A percentile compares a stretch with the other conserved stretches of the same genome.
Evolutionary conservation across 352 stramenopile species (phyloP).

Genomic region (Phytophthora citrophthora): DNA sequence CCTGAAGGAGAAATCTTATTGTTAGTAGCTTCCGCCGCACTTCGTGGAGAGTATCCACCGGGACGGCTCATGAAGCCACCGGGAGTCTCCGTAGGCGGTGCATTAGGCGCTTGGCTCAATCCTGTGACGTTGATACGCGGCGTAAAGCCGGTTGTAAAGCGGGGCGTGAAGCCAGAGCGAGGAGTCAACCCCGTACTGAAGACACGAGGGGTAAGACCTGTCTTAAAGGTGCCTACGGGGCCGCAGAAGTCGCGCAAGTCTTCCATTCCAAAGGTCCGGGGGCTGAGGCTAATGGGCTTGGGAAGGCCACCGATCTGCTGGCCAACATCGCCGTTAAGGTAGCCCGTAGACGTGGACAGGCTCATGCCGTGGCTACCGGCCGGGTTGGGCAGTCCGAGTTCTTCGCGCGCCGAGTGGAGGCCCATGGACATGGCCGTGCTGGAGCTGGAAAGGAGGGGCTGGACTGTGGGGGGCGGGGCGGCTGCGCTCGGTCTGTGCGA

Average conservation of each 20-base stretch:
- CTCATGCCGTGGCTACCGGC: slow-evolving; percentile 45
- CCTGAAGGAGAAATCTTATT: slow-evolving; percentile 83
- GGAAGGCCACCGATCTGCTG: slow-evolving; percentile 45
- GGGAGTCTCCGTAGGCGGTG: slow-evolving; percentile 48
- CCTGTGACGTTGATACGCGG: slow-evolving; percentile 69
- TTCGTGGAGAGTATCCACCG: slow-evolving; percentile 66
- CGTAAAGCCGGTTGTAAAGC: slow-evolving; percentile 82
- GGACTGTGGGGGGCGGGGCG: slow-evolving; percentile 19
- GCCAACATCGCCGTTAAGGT: slow-evolving; percentile 44
- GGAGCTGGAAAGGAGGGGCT: slow-evolving; percentile 14
- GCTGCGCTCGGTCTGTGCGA: slow-evolving; percentile 40
- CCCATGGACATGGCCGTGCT: slow-evolving; percentile 65
- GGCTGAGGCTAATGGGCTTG: slow-evolving; percentile 80
- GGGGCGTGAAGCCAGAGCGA: slow-evolving; percentile 82
- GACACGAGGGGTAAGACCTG: slow-evolving; percentile 76
- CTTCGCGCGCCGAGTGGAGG: slow-evolving; percentile 75
- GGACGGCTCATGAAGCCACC: slow-evolving; percentile 43
- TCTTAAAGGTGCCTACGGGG: slow-evolving; percentile 84
- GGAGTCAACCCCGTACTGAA: slow-evolving; percentile 85
- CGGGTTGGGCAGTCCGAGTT: slow-evolving; percentile 69
- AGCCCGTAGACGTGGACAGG: slow-evolving; percentile 26
- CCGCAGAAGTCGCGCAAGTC: slow-evolving; percentile 85
- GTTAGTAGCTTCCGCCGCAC: slow-evolving; percentile 41
- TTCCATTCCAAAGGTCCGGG: slow-evolving; percentile 85
- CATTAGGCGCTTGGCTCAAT: slow-evolving; percentile 44